Conservation (phyloP, 495 filamentous ascomycete genomes). For the Podospora conica region DNA sequence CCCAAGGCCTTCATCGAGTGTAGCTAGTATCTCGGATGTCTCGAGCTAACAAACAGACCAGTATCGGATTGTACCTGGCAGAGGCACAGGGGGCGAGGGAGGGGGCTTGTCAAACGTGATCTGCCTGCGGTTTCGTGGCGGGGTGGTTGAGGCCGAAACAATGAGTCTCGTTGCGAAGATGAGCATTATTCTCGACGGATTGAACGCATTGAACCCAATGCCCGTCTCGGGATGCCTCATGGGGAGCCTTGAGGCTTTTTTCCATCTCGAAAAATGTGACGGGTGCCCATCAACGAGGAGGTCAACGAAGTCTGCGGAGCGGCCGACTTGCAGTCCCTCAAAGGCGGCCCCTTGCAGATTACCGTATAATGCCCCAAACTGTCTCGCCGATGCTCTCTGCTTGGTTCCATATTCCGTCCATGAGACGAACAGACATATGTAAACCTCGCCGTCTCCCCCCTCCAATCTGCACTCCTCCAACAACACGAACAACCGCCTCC, state of each 20-base stretch:
- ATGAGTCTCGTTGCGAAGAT: background rate
- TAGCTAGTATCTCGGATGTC: too few species aligned
- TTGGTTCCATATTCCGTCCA: background rate
- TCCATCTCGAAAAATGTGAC: background rate
- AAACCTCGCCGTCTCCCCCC: background rate
- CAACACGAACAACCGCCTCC: background rate
- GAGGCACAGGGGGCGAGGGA: background rate
- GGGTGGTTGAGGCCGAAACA: background rate
- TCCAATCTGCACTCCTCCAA: too few species aligned
- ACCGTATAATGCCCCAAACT: background rate
- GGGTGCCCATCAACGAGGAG: background rate
- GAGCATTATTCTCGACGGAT: background rate
- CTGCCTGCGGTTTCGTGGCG: background rate
- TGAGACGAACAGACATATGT: too few species aligned
- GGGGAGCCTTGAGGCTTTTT: background rate
- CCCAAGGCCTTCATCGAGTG: too few species aligned
- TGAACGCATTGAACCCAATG: too few species aligned
- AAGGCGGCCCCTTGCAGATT: background rate
- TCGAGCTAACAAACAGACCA: too few species aligned
- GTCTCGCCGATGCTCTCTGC: background rate
- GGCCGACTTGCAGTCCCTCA: background rate
- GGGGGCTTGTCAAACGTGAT: background rate
- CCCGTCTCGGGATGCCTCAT: background rate
- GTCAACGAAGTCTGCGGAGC: background rate
- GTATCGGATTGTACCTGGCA: too few species aligned